A percentile compares a stretch with the other conserved stretches of the same genome.
Conservation (phyloP, 495 filamentous ascomycete genomes). For the Aspergillus sclerotiicarbonarius region DNA sequence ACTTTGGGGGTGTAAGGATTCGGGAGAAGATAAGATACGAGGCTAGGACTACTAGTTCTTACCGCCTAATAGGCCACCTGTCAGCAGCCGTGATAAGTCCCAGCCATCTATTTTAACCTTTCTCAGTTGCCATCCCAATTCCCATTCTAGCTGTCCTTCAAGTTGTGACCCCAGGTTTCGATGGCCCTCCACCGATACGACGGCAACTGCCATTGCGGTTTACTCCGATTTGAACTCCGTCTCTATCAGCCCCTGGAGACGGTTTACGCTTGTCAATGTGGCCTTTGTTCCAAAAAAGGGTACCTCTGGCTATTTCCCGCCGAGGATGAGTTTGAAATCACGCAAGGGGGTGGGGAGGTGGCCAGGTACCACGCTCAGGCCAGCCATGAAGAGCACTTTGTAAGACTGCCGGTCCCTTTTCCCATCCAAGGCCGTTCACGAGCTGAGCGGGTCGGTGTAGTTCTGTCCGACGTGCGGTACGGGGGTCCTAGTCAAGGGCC, state of each 20-base stretch:
- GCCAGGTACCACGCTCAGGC: not conserved
- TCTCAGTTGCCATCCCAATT: too few species aligned
- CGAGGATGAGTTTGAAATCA: not conserved
- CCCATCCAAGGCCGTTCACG: not conserved
- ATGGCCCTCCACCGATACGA: not conserved
- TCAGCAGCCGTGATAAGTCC: too few species aligned
- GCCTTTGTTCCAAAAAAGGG: not conserved
- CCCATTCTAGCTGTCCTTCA: too few species aligned
- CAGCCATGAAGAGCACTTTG: not conserved
- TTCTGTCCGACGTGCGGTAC: not conserved
- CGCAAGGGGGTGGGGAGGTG: not conserved
- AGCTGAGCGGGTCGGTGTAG: not conserved
- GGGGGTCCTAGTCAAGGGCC: not conserved
- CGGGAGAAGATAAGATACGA: too few species aligned
- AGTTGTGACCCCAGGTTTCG: too few species aligned
- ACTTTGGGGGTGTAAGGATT: too few species aligned
- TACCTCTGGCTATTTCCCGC: not conserved
- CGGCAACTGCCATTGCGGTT: not conserved
- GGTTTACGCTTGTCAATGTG: not conserved
- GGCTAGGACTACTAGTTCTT: too few species aligned
- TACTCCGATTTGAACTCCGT: not conserved
- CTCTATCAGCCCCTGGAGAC: not conserved
- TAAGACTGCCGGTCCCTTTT: not conserved
- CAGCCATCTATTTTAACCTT: too few species aligned
- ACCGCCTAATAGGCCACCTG: too few species aligned